phyloP scores from a whole-genome alignment of 768 basidiomycete species.

The Phylloporus arenicola region DNA sequence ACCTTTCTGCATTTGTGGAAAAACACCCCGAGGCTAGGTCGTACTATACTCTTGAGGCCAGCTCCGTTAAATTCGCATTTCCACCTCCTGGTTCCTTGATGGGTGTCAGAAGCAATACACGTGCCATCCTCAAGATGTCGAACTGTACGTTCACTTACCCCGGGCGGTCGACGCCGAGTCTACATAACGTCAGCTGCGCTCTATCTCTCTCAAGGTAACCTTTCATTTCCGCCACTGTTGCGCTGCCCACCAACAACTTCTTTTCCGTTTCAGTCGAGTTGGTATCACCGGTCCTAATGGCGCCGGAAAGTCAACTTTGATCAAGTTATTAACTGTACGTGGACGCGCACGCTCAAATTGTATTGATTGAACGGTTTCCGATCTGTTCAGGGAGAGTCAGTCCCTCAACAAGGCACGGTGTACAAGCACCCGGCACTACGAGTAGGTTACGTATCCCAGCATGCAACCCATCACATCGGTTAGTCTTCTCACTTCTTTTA shows the following conservation, averaged over 20 bases:
- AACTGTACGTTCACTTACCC: slow-evolving; percentile 95
- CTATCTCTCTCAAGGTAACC: slow-evolving; percentile 83
- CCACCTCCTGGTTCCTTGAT: slow-evolving; percentile 93
- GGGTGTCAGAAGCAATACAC: slow-evolving; percentile 94
- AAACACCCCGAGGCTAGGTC: slow-evolving; percentile 90
- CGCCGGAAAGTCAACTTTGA: slow-evolving; percentile 92
- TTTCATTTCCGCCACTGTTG: slow-evolving; percentile 22
- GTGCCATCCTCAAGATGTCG: slow-evolving; percentile 89
- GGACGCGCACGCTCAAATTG: slow-evolving; percentile 2
- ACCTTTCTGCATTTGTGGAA: slow-evolving; percentile 85
- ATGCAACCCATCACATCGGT: slow-evolving; percentile 96
- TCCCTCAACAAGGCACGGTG: slow-evolving; percentile 85
- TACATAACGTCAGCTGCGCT: slow-evolving; percentile 86
- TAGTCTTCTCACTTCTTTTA: slow-evolving; percentile 17
- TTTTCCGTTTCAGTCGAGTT: slow-evolving; percentile 58
- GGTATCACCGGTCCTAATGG: slow-evolving; percentile 92
- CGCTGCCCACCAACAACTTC: slow-evolving; percentile 16
- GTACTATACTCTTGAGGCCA: slow-evolving; percentile 94
- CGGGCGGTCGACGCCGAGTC: slow-evolving; percentile 70
- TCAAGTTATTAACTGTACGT: slow-evolving; percentile 85
- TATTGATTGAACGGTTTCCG: slow-evolving; percentile 5
- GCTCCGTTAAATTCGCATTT: slow-evolving; percentile 92
- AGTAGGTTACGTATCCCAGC: slow-evolving; percentile 96
- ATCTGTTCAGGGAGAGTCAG: slow-evolving; percentile 69
- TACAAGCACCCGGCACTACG: slow-evolving; percentile 93